Evolutionary conservation across 2,329 filamentous ascomycete genomes (phyloP), one percentile per base, ranked within the genome.

Genomic region (Lasiodiplodia sp.): DNA sequence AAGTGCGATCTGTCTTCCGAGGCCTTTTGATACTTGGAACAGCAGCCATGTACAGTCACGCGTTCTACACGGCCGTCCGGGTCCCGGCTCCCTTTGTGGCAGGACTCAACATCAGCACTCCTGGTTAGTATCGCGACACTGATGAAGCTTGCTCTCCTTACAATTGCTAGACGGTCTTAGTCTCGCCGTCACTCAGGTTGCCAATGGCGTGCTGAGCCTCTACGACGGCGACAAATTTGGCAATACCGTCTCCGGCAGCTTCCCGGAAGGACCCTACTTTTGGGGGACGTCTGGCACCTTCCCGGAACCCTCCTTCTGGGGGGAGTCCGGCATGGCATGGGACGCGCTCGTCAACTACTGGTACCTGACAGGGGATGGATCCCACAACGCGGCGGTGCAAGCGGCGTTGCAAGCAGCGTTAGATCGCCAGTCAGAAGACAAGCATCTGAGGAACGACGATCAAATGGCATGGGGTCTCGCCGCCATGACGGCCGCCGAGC

Each of bases 401-500:
- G 76, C 80, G 60, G 78, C 77, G 81, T 79, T 83, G 34, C 82
- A 82, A 71, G 76, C 78, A 31, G 78, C 72, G 79, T 84, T 71
- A 76, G 82, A 74, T 37, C 71, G 71, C 62, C 68, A 66, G 16
- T 90, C 71, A 78, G 72, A 38, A 85, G 91, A 90, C 66, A 93
- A 93, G 72, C n/a, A n/a, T n/a, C n/a, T n/a, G n/a, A n/a, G n/a
- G n/a, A n/a, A n/a, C n/a, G n/a, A n/a, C n/a, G 91, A 93, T 75
- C 89, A 92, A 75, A 88, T 88, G 38, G 92, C 92, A 76, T 93
- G 91, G 91, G 88, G 85, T 14, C 88, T 92, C 34, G 85, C 88
- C n/a, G 85, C 88, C 70, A 85, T 93, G 77, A 83, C 88, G 7
- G 91, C 91, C 0, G 88, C 90, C 3, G 91, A 93, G 78, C 85